A percentile compares a stretch with the other conserved stretches of the same genome.
These are phyloP conservation scores for Aspergillus wentii DNA, from an alignment of 495 filamentous ascomycete genomes.

Conservation along the genomic window DNA sequence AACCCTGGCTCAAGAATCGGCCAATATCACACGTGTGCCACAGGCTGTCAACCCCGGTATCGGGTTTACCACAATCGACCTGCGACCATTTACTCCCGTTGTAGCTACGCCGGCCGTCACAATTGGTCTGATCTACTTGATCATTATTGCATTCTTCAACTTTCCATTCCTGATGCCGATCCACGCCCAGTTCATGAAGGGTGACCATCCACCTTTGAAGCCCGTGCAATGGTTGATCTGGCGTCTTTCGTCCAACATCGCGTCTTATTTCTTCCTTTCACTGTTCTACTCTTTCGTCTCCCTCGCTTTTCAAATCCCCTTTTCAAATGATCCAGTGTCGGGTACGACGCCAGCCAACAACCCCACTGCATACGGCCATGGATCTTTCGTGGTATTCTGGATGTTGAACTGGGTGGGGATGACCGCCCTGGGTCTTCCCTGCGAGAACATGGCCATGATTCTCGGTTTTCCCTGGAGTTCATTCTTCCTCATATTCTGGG, in stretches of 20 bases:
- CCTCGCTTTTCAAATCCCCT: slow-evolving; percentile 62
- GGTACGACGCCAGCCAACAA: slow-evolving; percentile 38
- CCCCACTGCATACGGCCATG: slow-evolving; percentile 55
- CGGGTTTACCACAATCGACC: slow-evolving; percentile 54
- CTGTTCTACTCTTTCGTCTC: slow-evolving; percentile 63
- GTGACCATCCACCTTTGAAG: slow-evolving; percentile 54
- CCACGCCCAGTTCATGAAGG: slow-evolving; percentile 52
- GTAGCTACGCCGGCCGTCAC: slow-evolving; percentile 55
- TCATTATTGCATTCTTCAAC: slow-evolving; percentile 70
- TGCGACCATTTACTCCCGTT: slow-evolving; percentile 57
- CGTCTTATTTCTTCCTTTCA: slow-evolving; percentile 63
- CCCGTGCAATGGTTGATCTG: slow-evolving; percentile 57
- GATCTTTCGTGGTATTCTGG: slow-evolving; percentile 66
- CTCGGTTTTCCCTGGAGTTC: slow-evolving; percentile 63
- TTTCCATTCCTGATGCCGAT: slow-evolving; percentile 67
- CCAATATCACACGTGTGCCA: slow-evolving; percentile 41
- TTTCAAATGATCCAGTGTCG: slow-evolving; percentile 40
- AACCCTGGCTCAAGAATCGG: slow-evolving; percentile 24
- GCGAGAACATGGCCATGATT: slow-evolving; percentile 70
- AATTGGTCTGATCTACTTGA: slow-evolving; percentile 67
- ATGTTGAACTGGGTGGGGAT: slow-evolving; percentile 72
- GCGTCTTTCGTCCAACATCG: slow-evolving; percentile 55
- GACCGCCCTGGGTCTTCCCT: slow-evolving; percentile 61
- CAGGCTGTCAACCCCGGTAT: slow-evolving; percentile 62
- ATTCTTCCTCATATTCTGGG: slow-evolving; percentile 72